These are phyloP conservation scores for Smallanthus sonchifolius DNA, from an alignment of 129 eudicot species.

Conservation along the genomic window DNA sequence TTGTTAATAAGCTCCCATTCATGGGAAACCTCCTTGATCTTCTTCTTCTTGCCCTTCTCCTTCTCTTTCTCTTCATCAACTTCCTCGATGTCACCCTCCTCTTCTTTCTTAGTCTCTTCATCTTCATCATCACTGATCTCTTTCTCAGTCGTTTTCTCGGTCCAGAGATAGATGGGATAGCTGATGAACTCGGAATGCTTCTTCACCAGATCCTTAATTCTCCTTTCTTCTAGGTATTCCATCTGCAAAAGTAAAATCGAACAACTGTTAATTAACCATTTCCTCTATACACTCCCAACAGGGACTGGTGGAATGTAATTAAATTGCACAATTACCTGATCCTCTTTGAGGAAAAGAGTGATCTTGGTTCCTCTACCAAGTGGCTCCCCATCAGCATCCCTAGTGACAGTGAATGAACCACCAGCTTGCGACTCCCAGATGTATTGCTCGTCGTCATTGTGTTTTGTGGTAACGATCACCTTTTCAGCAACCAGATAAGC, in stretches of 20 bases:
- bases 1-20: conserved; percentile 91
- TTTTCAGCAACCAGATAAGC: conserved; percentile 90
- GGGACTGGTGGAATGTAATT: not conserved
- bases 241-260: conserved; percentile 27
- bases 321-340: conserved; percentile 44
- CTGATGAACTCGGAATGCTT: conserved; percentile 87
- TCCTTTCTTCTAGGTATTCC: conserved; percentile 85
- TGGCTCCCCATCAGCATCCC: conserved; percentile 62
- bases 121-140: conserved; percentile 90
- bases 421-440: conserved; percentile 61
- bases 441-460: conserved; percentile 88
- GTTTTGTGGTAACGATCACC: conserved; percentile 81
- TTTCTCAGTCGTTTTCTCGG: conserved; percentile 78
- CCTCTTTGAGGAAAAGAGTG: conserved; percentile 87
- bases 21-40: conserved; percentile 77
- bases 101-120: conserved; percentile 71
- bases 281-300: not conserved
- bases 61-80: conserved; percentile 72
- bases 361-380: conserved; percentile 90
- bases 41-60: conserved; percentile 65
- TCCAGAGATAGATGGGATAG: conserved; percentile 80
- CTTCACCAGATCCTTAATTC: conserved; percentile 84
- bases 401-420: conserved; percentile 49
- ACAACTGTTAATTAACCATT: not conserved
- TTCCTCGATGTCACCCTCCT: conserved; percentile 80